Base-by-base conservation (phyloP, 768 basidiomycete genomes). In the Bullera alba region DNA sequence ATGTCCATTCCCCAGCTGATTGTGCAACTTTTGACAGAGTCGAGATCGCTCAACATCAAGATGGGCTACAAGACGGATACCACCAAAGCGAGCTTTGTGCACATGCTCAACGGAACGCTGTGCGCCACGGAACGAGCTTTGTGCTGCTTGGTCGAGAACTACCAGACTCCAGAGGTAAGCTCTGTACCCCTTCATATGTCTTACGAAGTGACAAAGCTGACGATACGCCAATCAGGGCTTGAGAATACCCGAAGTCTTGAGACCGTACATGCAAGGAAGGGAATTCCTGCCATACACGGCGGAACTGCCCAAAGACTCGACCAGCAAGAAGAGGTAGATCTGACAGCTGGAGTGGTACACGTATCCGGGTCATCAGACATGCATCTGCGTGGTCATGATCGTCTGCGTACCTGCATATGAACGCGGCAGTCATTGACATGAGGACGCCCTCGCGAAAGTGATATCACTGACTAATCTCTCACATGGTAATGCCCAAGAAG, bases 111-210 rank as follows among this genome's bases (percentile, higher is more conserved):
- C 72, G 93, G 70, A 37, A 99, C 95, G 2, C 79, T 99, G 38
- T 95, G 91, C 62, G 95, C 95, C 1, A 97, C 95, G 1, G 88
- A 93, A 75, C 87, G 95, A 32, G 88, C 95, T 1, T 77, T 97
- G 17, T 97, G 93, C 74, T 97, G 95, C 73, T 64, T 99, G 50
- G 92, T 90, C n/a, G 95, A 99, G 76, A 97, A 97, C 74, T 90
- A 93, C 71, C 95, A 99, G 75, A 96, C 91, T 0, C 79, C 86
- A 0, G 90, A 95, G 43, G 92, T 93, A 63, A 50, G 83, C 77
- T 45, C 15, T n/a, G n/a, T n/a, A n/a, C n/a, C n/a, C n/a, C 39
- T 17, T 22, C n/a, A 16, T 25, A 23, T 26, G 29, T 27, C 26
- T 28, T 35, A 22, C 29, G 26, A 25, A 37, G 56, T 57, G 46